A percentile compares a stretch with the other conserved stretches of the same genome.
Conservation (phyloP, 2,329 filamentous ascomycete genomes). For the Trichoderma simmonsii region DNA sequence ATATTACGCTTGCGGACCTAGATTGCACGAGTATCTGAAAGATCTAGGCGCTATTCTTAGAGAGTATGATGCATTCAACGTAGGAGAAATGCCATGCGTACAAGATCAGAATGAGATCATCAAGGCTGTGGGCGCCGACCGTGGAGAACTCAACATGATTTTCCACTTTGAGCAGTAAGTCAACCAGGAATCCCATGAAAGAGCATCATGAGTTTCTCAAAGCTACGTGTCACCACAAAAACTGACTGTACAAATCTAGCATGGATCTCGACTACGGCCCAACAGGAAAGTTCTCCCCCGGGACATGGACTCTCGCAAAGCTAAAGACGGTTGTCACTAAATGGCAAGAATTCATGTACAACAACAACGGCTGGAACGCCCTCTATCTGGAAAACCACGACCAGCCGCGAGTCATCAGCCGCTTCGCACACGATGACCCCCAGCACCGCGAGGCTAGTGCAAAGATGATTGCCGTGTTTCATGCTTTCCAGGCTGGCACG, state of each 20-base stretch:
- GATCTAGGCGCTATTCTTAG: constrained; percentile 44
- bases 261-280: constrained; percentile 49
- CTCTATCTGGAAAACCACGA: constrained; percentile 67
- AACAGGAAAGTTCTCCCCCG: constrained; percentile 42
- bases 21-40: constrained; percentile 45
- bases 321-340: constrained; percentile 53
- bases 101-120: constrained; percentile 43
- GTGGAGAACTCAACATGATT: constrained; percentile 66
- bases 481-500: constrained; percentile 58
- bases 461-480: constrained; percentile 59
- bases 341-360: constrained; percentile 59
- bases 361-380: constrained; percentile 61
- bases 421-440: constrained; percentile 51
- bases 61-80: constrained; percentile 49
- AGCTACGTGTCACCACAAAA: neutral
- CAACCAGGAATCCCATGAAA: too few species aligned
- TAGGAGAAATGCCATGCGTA: constrained; percentile 50
- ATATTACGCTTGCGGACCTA: constrained; percentile 53
- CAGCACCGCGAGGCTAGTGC: constrained; percentile 48
- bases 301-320: constrained; percentile 46
- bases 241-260: constrained; percentile 25
- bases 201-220: neutral
- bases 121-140: constrained; percentile 50
- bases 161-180: constrained; percentile 66
- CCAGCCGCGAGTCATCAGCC: constrained; percentile 57